phyloP scores from a whole-genome alignment of 352 stramenopile genomes.

The Pythium utonaiense region DNA sequence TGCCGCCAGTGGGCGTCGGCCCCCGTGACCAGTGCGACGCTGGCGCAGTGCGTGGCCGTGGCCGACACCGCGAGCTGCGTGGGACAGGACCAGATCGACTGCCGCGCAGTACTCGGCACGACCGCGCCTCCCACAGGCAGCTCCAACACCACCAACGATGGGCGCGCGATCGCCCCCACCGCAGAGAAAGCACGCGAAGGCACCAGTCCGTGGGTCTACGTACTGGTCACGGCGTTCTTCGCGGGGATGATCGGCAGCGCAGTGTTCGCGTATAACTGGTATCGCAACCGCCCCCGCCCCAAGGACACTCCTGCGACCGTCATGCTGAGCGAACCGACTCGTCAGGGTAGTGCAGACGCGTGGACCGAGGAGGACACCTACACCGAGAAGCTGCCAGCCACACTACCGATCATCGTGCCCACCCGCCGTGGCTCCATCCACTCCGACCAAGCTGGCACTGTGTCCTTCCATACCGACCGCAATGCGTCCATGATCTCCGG shows the following conservation, averaged over 20 bases:
- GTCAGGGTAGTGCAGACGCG: conserved; percentile 6
- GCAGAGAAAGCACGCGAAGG: too few relatives aligned
- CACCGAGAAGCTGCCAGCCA: conserved; percentile 24
- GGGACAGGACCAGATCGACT: conserved; percentile 8
- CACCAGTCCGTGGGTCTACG: conserved; percentile 33
- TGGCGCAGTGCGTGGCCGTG: conserved; percentile 14
- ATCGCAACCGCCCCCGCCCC: conserved; percentile 35
- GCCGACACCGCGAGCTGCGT: conserved; percentile 4
- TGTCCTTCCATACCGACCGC: conserved; percentile 24
- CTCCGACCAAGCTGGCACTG: too few relatives aligned
- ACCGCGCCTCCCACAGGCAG: neutral
- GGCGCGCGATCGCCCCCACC: too few relatives aligned
- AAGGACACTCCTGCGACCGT: conserved; percentile 28
- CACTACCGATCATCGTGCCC: conserved; percentile 3
- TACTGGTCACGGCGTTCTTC: conserved; percentile 31
- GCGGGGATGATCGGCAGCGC: conserved; percentile 28
- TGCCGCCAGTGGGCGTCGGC: conserved; percentile 17
- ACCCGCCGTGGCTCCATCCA: conserved; percentile 6
- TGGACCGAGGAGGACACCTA: conserved; percentile 33
- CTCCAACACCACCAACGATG: neutral
- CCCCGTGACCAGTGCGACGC: conserved; percentile 6
- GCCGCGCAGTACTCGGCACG: neutral
- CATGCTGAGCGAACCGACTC: neutral
- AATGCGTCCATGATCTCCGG: conserved; percentile 47
- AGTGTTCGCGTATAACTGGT: conserved; percentile 49